Percentiles rank a stretch among this genome's conserved stretches.
phyloP scores from a whole-genome alignment of 78 protist genomes.

The Speleostelium caveatum region DNA sequence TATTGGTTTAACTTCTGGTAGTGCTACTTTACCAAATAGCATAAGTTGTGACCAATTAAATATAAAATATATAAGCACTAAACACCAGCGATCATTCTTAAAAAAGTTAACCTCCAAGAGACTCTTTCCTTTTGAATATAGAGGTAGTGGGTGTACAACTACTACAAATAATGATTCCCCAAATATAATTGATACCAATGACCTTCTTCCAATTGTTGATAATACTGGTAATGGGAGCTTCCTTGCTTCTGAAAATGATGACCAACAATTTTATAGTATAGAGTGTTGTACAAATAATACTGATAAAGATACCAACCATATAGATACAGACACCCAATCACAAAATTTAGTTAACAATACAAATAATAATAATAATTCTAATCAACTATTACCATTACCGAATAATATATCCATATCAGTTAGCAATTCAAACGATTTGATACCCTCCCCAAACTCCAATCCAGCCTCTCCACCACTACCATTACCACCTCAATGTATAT shows the following conservation, averaged over 20 bases:
- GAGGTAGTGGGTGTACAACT: no score
- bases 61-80: conserved; percentile 21
- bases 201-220: neutral
- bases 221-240: no score
- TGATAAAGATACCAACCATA: no score
- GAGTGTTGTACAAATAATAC: no score
- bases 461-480: neutral
- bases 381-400: no score
- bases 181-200: neutral
- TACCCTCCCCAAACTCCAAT: neutral
- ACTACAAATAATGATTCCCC: neutral
- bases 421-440: neutral
- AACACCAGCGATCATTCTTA: neutral
- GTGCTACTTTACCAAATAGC: neutral
- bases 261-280: no score
- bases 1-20: no score
- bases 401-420: neutral
- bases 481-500: neutral
- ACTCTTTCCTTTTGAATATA: no score
- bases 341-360: no score
- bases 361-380: no score
- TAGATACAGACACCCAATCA: neutral
- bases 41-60: conserved; percentile 35
- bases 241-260: no score
- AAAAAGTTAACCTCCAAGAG: neutral